phyloP scores from a whole-genome alignment of 1,284 basidiomycete species.

The Pseudozyma flocculosa region DNA sequence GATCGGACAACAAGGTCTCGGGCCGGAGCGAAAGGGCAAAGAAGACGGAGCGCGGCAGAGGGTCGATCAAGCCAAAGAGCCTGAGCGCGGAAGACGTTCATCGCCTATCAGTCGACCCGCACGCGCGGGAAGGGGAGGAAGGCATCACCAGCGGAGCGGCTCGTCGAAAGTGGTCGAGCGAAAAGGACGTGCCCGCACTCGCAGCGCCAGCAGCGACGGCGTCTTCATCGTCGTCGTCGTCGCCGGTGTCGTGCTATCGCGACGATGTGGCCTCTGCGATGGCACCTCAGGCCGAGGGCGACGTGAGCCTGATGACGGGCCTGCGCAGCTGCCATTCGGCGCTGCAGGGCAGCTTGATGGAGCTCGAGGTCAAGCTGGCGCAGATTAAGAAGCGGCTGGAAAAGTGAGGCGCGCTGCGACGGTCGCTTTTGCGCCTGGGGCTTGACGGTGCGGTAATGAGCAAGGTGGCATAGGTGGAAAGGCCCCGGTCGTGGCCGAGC shows the following conservation, averaged over 20 bases:
- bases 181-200: constrained; percentile 15
- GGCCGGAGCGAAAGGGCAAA: too few relatives aligned
- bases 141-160: background rate
- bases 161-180: constrained; percentile 4
- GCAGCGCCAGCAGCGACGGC: constrained; percentile 1
- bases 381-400: background rate
- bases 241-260: too few relatives aligned
- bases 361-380: constrained; percentile 10
- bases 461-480: too few relatives aligned
- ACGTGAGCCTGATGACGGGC: constrained; percentile 34
- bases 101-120: background rate
- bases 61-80: too few relatives aligned
- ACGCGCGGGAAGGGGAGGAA: too few relatives aligned
- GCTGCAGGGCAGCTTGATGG: constrained; percentile 27
- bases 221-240: too few relatives aligned
- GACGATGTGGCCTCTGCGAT: constrained; percentile 2
- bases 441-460: too few relatives aligned
- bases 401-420: too few relatives aligned
- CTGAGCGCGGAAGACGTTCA: background rate
- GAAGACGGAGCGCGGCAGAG: too few relatives aligned
- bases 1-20: background rate
- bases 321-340: constrained; percentile 23
- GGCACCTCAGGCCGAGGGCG: constrained; percentile 4
- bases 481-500: too few relatives aligned
- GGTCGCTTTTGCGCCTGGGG: too few relatives aligned